Evolutionary conservation across 441 rosid genomes (phyloP).

Genomic region (Gossypium schwendimanii): DNA sequence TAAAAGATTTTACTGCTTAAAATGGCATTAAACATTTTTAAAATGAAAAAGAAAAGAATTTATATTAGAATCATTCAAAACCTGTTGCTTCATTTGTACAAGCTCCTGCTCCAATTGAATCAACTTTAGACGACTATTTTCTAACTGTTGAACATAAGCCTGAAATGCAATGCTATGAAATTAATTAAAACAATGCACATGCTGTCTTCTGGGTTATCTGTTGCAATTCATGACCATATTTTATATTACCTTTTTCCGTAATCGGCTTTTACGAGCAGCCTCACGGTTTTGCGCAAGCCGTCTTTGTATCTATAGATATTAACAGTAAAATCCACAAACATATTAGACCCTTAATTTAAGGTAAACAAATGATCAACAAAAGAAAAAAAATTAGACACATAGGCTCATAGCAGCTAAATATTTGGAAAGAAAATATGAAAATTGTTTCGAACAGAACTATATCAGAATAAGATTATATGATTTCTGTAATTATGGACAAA

Average conservation of each 20-base stretch:
- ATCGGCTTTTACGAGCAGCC: conserved; percentile 95
- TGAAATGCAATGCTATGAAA: conserved; percentile 25
- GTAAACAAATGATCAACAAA: conserved; percentile 1
- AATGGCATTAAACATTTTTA: neutral
- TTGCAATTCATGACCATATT: neutral
- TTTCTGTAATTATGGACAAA: neutral
- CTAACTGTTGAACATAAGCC: conserved; percentile 94
- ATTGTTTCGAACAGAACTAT: neutral
- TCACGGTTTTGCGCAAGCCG: conserved; percentile 96
- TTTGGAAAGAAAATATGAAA: neutral
- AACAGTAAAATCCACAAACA: conserved; percentile 13
- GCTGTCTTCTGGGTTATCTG: neutral
- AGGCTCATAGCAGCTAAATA: neutral
- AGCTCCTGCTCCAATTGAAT: conserved; percentile 85
- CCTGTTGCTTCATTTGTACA: conserved; percentile 77
- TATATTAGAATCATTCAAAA: conserved; percentile 13
- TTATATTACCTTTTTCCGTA: conserved; percentile 77
- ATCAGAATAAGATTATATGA: neutral
- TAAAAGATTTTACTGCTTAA: conserved; percentile 8
- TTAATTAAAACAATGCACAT: conserved; percentile 4
- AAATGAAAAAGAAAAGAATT: neutral
- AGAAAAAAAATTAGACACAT: neutral
- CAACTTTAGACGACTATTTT: conserved; percentile 72
- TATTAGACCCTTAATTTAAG: conserved; percentile 9
- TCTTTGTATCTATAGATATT: conserved; percentile 56